Conservation (phyloP, 352 stramenopile genomes). For the Globisporangium cederbergense region DNA sequence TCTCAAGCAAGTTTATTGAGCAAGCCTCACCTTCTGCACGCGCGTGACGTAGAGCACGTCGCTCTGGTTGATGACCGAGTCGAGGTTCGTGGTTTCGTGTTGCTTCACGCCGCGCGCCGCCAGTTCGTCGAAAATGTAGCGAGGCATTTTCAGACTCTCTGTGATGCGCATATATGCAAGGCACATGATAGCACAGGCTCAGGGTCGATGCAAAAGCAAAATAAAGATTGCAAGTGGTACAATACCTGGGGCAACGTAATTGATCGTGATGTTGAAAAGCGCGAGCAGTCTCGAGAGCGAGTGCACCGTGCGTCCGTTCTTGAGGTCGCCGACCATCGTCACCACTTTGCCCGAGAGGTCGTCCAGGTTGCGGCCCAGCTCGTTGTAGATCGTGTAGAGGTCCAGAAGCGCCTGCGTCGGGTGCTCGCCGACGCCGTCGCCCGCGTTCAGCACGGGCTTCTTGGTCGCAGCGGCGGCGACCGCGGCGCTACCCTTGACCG, state of each 20-base stretch:
- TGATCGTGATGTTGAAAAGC: conserved; percentile 88
- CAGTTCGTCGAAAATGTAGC: conserved; percentile 78
- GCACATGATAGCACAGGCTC: background rate
- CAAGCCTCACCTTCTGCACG: conserved; percentile 85
- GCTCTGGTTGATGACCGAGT: conserved; percentile 86
- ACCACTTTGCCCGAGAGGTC: conserved; percentile 86
- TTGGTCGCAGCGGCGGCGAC: conserved; percentile 69
- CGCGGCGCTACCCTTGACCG: conserved; percentile 82
- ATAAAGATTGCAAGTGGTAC: background rate
- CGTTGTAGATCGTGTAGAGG: conserved; percentile 95
- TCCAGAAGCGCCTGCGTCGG: conserved; percentile 99
- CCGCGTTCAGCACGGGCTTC: conserved; percentile 94
- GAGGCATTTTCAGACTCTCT: conserved; percentile 82
- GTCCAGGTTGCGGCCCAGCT: conserved; percentile 62
- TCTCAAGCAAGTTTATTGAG: background rate
- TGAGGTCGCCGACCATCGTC: conserved; percentile 98
- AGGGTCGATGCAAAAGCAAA: background rate
- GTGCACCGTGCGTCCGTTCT: conserved; percentile 98
- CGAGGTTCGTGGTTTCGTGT: conserved; percentile 80
- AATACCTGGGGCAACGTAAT: conserved; percentile 87
- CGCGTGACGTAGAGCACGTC: conserved; percentile 99
- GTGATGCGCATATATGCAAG: background rate
- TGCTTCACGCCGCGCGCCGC: conserved; percentile 72
- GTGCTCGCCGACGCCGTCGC: conserved; percentile 97
- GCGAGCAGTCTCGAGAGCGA: conserved; percentile 95